Conservation (phyloP, 139 green algal species). For the Nannochloris sp. region DNA sequence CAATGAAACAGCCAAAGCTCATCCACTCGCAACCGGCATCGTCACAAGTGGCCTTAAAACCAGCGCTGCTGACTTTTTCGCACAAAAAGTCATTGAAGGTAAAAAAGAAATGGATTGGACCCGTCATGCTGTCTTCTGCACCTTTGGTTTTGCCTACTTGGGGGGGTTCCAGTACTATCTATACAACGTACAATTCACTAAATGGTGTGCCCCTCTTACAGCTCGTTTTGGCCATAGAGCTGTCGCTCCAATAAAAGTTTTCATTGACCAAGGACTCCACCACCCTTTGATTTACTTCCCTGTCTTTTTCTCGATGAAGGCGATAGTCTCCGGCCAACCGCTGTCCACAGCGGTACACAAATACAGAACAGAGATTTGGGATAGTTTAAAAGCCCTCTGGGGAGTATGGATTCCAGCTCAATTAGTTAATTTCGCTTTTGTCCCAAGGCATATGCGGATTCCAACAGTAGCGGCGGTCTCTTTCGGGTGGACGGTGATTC, state of each 20-base stretch:
- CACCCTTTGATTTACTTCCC: slow-evolving; percentile 86
- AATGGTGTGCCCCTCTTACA: slow-evolving; percentile 61
- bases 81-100: slow-evolving; percentile 82
- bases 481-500: slow-evolving; percentile 48
- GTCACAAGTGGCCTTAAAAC: slow-evolving; percentile 82
- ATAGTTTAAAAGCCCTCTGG: slow-evolving; percentile 79
- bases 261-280: slow-evolving; percentile 74
- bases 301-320: slow-evolving; percentile 74
- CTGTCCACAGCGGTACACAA: slow-evolving; percentile 39
- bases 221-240: slow-evolving; percentile 54
- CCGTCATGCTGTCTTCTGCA: slow-evolving; percentile 62
- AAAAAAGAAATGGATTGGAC: slow-evolving; percentile 68
- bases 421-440: slow-evolving; percentile 80
- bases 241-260: slow-evolving; percentile 65
- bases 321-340: slow-evolving; percentile 43
- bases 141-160: slow-evolving; percentile 79
- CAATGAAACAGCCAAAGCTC: slow-evolving; percentile 43
- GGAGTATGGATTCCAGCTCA: slow-evolving; percentile 72
- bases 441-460: slow-evolving; percentile 75
- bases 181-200: slow-evolving; percentile 75
- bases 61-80: slow-evolving; percentile 75
- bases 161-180: slow-evolving; percentile 84
- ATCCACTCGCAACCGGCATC: slow-evolving; percentile 61
- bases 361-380: slow-evolving; percentile 73
- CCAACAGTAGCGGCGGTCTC: slow-evolving; percentile 55